A percentile compares a stretch with the other conserved stretches of the same genome.
Conservation (phyloP, 768 basidiomycete genomes). For the Russula virescens region DNA sequence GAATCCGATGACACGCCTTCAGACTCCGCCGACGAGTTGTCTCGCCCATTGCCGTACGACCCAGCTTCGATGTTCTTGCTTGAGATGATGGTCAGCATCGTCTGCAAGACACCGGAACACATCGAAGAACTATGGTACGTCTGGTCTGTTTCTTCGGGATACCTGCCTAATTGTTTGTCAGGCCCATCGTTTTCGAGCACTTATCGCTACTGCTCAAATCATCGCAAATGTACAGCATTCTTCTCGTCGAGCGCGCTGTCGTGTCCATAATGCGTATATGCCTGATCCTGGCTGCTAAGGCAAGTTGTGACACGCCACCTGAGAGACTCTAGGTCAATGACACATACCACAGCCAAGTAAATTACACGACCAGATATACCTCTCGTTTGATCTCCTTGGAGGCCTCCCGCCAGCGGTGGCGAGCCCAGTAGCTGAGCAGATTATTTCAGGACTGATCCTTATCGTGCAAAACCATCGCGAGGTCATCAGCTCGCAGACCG, state of each 20-base stretch:
- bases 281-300: conserved; percentile 73
- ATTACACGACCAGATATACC: conserved; percentile 89
- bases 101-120: conserved; percentile 65
- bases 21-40: conserved; percentile 39
- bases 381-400: conserved; percentile 87
- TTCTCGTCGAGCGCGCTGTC: conserved; percentile 91
- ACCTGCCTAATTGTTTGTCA: conserved; percentile 30
- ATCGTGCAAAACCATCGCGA: conserved; percentile 73
- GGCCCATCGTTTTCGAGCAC: conserved; percentile 95
- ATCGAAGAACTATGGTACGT: conserved; percentile 87
- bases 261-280: conserved; percentile 85
- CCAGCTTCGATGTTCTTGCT: conserved; percentile 92
- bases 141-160: background rate
- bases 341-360: conserved; percentile 44
- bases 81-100: conserved; percentile 91
- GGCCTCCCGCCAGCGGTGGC: conserved; percentile 72
- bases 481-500: conserved; percentile 82
- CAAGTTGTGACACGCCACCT: conserved; percentile 31
- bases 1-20: conserved; percentile 53
- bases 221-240: conserved; percentile 75
- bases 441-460: conserved; percentile 73
- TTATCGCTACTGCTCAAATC: conserved; percentile 73
- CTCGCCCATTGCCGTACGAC: conserved; percentile 74
- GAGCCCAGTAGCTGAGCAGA: conserved; percentile 83
- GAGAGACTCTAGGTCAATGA: background rate